Percentiles rank a stretch among this genome's conserved stretches.
phyloP scores from a whole-genome alignment of 768 basidiomycete genomes.

The Agaricus subrufescens region DNA sequence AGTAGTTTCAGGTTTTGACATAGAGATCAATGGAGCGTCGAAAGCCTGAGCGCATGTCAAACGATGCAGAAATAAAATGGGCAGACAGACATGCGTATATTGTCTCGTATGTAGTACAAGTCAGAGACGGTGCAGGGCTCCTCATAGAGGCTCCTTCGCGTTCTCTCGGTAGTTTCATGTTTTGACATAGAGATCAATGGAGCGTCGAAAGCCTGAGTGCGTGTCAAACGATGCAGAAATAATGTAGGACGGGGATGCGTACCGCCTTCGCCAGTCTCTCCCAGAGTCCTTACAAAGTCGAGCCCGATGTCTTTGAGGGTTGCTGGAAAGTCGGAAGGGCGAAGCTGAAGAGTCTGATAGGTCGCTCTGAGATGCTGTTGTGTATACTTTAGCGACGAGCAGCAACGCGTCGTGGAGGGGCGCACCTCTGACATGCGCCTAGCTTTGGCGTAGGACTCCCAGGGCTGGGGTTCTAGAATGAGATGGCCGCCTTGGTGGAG shows the following conservation, averaged over 20 bases:
- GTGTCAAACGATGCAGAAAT: background rate
- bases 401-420: background rate
- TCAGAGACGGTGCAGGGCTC: too few relatives aligned
- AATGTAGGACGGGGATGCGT: slow-evolving; percentile 14
- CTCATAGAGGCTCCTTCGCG: too few relatives aligned
- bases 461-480: slow-evolving; percentile 79
- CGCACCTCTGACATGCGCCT: slow-evolving; percentile 59
- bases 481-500: slow-evolving; percentile 65
- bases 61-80: background rate
- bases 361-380: slow-evolving; percentile 54
- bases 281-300: slow-evolving; percentile 38
- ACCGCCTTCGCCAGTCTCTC: slow-evolving; percentile 65
- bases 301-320: slow-evolving; percentile 65
- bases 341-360: slow-evolving; percentile 47
- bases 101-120: too few relatives aligned
- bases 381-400: too few relatives aligned
- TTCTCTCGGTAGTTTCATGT: background rate
- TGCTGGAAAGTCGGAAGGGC: slow-evolving; percentile 58
- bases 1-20: slow-evolving; percentile 27
- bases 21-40: slow-evolving; percentile 62
- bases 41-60: slow-evolving; percentile 40
- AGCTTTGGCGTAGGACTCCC: slow-evolving; percentile 81
- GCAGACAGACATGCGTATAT: slow-evolving; percentile 22
- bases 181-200: slow-evolving; percentile 62
- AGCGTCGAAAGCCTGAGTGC: slow-evolving; percentile 50